phyloP scores from a whole-genome alignment of 1,139 yeast genomes.

The Debaryomyces coudertii region DNA sequence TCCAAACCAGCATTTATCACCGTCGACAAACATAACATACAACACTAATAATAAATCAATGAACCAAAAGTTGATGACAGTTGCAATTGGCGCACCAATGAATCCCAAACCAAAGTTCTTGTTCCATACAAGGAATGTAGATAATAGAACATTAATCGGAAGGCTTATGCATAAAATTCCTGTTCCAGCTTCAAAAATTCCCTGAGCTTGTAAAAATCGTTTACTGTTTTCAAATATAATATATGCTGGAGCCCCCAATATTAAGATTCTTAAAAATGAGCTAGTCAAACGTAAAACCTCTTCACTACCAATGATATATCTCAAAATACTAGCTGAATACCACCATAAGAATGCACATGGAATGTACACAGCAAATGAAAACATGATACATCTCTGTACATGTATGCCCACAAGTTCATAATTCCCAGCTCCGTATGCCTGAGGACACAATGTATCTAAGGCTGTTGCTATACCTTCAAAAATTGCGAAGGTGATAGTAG shows the following conservation, averaged over 20 bases:
- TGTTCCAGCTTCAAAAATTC: constrained; percentile 89
- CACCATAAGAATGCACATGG: constrained; percentile 72
- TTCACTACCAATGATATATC: constrained; percentile 55
- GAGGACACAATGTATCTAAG: constrained; percentile 85
- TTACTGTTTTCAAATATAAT: constrained; percentile 82
- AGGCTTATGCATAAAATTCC: constrained; percentile 77
- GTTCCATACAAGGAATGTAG: constrained; percentile 83
- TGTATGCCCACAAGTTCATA: constrained; percentile 61
- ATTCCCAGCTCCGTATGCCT: constrained; percentile 76
- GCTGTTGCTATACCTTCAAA: constrained; percentile 90
- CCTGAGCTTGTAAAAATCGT: constrained; percentile 87
- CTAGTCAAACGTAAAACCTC: constrained; percentile 69
- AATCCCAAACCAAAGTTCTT: constrained; percentile 61
- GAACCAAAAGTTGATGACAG: constrained; percentile 70
- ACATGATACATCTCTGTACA: constrained; percentile 63
- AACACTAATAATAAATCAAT: constrained; percentile 58
- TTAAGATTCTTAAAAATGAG: constrained; percentile 62
- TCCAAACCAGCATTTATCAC: constrained; percentile 77
- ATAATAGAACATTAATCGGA: constrained; percentile 71
- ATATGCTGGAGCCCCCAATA: constrained; percentile 83
- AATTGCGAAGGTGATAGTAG: constrained; percentile 79
- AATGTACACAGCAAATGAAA: constrained; percentile 56
- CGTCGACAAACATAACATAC: constrained; percentile 63
- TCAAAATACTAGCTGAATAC: constrained; percentile 58
- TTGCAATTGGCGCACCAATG: constrained; percentile 74